Base-by-base conservation (phyloP, 139 green algal species). In the Astrephomene gubernaculifera region DNA sequence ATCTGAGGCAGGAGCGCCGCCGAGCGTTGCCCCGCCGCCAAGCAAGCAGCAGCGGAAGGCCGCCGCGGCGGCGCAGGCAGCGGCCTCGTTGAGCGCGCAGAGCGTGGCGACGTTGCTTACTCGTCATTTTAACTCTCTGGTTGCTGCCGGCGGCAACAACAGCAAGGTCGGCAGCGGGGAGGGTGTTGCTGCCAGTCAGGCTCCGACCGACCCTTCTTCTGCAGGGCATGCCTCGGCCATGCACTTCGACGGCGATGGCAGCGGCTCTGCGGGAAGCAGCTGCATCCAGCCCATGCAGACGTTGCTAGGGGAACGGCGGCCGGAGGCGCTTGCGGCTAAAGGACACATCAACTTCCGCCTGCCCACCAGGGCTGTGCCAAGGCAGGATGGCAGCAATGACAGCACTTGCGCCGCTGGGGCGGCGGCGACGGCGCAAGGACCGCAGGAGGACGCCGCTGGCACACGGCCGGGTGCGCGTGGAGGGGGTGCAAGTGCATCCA, bases 301-400 rank as follows among this genome's bases (percentile, higher is more conserved):
- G 49, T 57, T 25, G 49, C 14, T 57, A 25, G 49, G 14, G 49
- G 49, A 17, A 25, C 4, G 39, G 6, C 21, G 41, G 68, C 68
- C 68, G 1, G 39, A 64, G 29, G 76, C 60, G 57, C 25, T 21
- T 7, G 61, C 63, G 22, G 41, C 60, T 4, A 44, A 17, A n/a
- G 78, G 78, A 29, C 78, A 84, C 63, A 39, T 84, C 27, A 84
- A 84, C 78, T 63, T 84, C 44, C 38, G 57, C 38, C 29, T 53
- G 71, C 22, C 71, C 41, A 36, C 7, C 65, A 57, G 22, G 21
- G 67, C 60, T 43, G 73, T 70, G 71, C 71, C 72, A 72, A 43
- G 71, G 64, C 33, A 67, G 71, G 84, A 39, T n/a, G n/a, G n/a
- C n/a, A n/a, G n/a, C n/a, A n/a, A n/a, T n/a, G n/a, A n/a, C n/a